Base-by-base conservation (phyloP, 148 eudicot species). In the Oxyria digyna region DNA sequence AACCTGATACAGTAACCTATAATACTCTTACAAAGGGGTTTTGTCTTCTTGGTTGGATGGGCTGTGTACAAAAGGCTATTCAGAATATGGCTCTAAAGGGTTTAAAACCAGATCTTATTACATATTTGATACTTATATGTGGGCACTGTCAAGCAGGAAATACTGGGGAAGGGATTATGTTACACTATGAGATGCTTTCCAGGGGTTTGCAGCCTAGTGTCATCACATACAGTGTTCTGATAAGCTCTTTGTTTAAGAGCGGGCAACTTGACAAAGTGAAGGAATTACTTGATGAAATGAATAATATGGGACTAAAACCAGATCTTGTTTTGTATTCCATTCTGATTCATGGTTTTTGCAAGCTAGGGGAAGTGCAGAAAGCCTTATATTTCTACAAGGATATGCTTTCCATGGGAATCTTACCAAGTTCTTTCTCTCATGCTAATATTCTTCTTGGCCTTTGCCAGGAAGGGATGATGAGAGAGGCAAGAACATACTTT, bases 1-100 rank as follows among this genome's bases (percentile, higher is more conserved):
- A 79, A 75, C 87, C 89, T 42, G 85, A 91, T 78, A 67, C 76
- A 69, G 92, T 86, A 62, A 88, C 96, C 41, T 89, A 82, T 72
- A 89, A 91, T 75, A 83, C 83, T 68, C 78, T 91, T 64, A 78
- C 80, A 66, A 91, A 89, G 74, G 97, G 97, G 57, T 87, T 84
- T 74, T 73, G 73, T 78, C 74, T 80, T 27, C 87, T 85, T 79
- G 96, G 90, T 67, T 72, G 77, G 73, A 74, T 69, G 70, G 62
- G 73, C 76, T 88, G 80, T 66, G 78, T 72, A 8, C 72, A 76
- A 74, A 73, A 79, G 75, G 52, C 79, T 26, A 43, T 80, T 65
- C 81, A 67, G 5, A 57, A 46, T 37, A 85, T 89, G 84, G 41
- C 82, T 50, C 74, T 35, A 27, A 78, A 75, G 67, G 90, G 88